A percentile compares a stretch with the other conserved stretches of the same genome.
Conservation (phyloP, 78 protist genomes). For the Chrysochromulina parva region DNA sequence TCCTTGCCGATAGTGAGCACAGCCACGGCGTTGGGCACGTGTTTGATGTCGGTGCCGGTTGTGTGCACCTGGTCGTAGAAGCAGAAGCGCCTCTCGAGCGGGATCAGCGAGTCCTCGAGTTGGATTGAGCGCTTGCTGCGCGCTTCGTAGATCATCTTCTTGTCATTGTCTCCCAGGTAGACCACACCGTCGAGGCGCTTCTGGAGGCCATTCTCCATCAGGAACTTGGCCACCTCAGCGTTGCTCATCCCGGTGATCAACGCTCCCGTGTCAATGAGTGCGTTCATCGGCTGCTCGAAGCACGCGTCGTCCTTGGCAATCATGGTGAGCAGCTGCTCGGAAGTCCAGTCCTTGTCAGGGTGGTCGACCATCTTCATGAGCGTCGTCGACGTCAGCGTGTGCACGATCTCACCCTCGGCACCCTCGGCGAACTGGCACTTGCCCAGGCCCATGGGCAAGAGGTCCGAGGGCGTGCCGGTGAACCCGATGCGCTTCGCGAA, state of each 20-base stretch:
- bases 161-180: conserved; percentile 28
- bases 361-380: background rate
- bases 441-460: conserved; percentile 57
- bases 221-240: background rate
- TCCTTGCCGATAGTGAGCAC: background rate
- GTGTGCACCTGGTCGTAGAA: conserved; percentile 50
- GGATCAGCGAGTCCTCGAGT: conserved; percentile 31
- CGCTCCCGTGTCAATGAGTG: conserved; percentile 44
- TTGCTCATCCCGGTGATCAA: conserved; percentile 27
- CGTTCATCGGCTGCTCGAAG: conserved; percentile 3
- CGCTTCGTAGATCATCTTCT: conserved; percentile 31
- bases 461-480: conserved; percentile 65
- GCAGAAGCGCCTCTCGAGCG: conserved; percentile 2
- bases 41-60: conserved; percentile 29
- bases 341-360: background rate
- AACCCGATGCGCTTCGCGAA: conserved; percentile 56
- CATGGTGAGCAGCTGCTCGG: conserved; percentile 21
- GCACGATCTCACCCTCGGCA: conserved; percentile 47
- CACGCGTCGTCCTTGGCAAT: background rate
- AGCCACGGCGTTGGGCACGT: background rate
- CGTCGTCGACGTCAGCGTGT: conserved; percentile 20
- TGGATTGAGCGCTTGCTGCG: background rate
- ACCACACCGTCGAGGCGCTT: conserved; percentile 39
- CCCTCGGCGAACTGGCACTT: conserved; percentile 30
- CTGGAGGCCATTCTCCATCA: conserved; percentile 14